phyloP scores from a whole-genome alignment of 805 yeast species.

The Dipodascus geniculatus region DNA sequence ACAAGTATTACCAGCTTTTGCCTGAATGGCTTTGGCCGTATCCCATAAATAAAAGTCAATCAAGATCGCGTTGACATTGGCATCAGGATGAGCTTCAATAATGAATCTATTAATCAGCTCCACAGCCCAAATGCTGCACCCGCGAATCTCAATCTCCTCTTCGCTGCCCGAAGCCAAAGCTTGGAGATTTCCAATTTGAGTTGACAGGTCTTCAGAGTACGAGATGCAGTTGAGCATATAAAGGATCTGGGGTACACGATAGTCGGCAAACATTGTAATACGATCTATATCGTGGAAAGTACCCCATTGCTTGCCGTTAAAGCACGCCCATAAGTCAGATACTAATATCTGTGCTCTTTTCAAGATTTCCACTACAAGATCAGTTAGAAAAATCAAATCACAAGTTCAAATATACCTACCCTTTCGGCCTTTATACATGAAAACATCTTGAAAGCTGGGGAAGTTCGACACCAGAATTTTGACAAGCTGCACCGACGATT shows the following conservation, averaged over 20 bases:
- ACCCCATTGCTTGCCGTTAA: conserved; percentile 27
- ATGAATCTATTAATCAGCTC: conserved; percentile 25
- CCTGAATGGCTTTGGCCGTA: conserved; percentile 30
- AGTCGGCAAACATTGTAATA: conserved; percentile 36
- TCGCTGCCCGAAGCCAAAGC: conserved; percentile 23
- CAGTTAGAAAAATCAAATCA: neutral
- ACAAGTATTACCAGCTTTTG: conserved; percentile 5
- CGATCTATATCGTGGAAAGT: conserved; percentile 28
- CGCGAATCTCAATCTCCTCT: conserved; percentile 31
- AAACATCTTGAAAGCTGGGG: conserved; percentile 26
- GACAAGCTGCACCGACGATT: conserved; percentile 26
- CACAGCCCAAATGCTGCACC: conserved; percentile 32
- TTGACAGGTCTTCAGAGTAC: conserved; percentile 22
- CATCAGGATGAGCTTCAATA: conserved; percentile 11
- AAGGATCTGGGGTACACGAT: conserved; percentile 34
- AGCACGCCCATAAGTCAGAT: conserved; percentile 35
- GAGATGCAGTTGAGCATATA: conserved; percentile 26
- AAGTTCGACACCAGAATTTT: conserved; percentile 19
- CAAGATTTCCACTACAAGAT: conserved; percentile 16
- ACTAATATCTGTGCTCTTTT: conserved; percentile 35
- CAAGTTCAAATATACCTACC: conserved; percentile 8
- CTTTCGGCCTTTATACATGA: conserved; percentile 19
- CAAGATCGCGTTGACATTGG: conserved; percentile 26
- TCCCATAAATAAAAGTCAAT: conserved; percentile 36
- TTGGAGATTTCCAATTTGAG: conserved; percentile 14